Percentiles rank a stretch among this genome's conserved stretches.
Evolutionary conservation across 116 monocot species (phyloP).

Genomic region (Thalassia testudinum): DNA sequence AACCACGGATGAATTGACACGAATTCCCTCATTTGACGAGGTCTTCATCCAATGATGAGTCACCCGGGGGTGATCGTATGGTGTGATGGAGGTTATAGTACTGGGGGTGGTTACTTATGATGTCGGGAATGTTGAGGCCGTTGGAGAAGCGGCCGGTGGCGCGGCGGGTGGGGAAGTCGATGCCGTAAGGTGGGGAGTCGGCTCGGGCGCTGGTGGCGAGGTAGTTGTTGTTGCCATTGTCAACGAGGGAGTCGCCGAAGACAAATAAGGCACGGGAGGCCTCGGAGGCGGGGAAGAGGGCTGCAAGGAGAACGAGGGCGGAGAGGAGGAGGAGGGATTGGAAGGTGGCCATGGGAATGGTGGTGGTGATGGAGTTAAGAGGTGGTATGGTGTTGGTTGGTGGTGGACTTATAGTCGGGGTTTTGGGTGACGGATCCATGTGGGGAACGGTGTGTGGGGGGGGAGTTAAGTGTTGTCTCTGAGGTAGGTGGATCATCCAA

Average conservation of each 20-base stretch:
- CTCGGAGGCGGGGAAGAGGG: not conserved
- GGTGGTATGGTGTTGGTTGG: too few species aligned
- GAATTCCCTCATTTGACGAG: too few species aligned
- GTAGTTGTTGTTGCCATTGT: slow-evolving; percentile 40
- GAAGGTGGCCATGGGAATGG: not conserved
- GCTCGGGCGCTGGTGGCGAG: slow-evolving; percentile 26
- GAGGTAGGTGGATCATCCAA: too few species aligned
- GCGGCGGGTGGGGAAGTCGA: slow-evolving; percentile 22
- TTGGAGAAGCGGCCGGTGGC: slow-evolving; percentile 43
- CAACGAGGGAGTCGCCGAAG: slow-evolving; percentile 33
- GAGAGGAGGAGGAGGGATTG: not conserved
- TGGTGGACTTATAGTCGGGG: too few species aligned
- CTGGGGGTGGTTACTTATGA: slow-evolving; percentile 18
- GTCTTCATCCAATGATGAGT: too few species aligned
- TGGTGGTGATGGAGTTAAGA: not conserved
- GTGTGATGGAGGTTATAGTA: too few species aligned
- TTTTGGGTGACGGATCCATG: too few species aligned
- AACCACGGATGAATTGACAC: too few species aligned
- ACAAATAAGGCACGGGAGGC: slow-evolving; percentile 29
- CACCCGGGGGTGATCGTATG: too few species aligned
- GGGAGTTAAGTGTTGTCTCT: too few species aligned
- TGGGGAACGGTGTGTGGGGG: too few species aligned
- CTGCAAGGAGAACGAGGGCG: not conserved
- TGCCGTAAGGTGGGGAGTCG: slow-evolving; percentile 28
- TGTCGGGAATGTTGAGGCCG: slow-evolving; percentile 42